Evolutionary conservation across 192 early-diverging fungal genomes (phyloP).

Genomic region (Allomyces arbusculus): DNA sequence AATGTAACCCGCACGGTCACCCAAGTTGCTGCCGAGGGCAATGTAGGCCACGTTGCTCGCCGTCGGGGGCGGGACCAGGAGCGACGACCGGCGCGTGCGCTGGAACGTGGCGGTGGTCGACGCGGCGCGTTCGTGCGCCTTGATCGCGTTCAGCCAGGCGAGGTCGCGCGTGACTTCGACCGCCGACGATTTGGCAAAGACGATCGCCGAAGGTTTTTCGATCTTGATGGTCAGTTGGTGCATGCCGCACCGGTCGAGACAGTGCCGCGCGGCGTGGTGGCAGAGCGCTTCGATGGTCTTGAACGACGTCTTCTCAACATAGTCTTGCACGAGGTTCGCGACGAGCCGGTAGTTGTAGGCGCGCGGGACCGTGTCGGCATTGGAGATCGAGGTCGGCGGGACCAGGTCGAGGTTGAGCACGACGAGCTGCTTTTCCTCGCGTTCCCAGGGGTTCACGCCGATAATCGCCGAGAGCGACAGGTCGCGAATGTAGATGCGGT

Average conservation of each 20-base stretch:
- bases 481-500: constrained; percentile 68
- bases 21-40: constrained; percentile 80
- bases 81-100: neutral
- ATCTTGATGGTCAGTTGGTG: constrained; percentile 72
- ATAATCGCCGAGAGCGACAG: constrained; percentile 67
- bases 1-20: constrained; percentile 61
- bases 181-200: constrained; percentile 74
- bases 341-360: constrained; percentile 81
- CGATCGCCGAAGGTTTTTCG: constrained; percentile 86
- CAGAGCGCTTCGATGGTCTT: constrained; percentile 92
- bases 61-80: neutral
- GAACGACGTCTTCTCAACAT: constrained; percentile 71
- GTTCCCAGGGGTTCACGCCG: constrained; percentile 89
- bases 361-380: constrained; percentile 39
- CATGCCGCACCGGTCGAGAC: constrained; percentile 59
- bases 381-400: constrained; percentile 11
- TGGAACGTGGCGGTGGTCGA: neutral
- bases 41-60: constrained; percentile 38
- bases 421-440: constrained; percentile 78
- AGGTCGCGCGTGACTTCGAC: constrained; percentile 70
- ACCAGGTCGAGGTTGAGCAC: constrained; percentile 56
- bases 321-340: constrained; percentile 48
- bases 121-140: neutral
- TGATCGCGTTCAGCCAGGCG: neutral
- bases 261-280: constrained; percentile 53